phyloP scores from a whole-genome alignment of 2,329 filamentous ascomycete genomes.

The Colletotrichum sp. region DNA sequence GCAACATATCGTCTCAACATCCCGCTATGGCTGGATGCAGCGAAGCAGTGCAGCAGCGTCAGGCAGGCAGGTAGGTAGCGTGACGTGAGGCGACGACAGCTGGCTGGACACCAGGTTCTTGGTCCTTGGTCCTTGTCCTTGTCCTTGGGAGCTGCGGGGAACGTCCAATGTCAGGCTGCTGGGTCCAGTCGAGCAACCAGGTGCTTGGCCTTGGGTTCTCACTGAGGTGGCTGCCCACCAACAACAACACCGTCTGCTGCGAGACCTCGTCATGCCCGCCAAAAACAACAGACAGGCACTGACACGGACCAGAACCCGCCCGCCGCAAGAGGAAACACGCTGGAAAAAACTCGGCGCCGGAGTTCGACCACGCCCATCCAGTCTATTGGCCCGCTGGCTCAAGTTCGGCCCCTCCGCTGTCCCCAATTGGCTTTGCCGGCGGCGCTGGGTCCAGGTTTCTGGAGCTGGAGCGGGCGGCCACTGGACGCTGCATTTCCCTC shows the following conservation, averaged over 20 bases:
- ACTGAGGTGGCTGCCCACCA: neutral
- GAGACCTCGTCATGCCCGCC: neutral
- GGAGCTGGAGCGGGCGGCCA: neutral
- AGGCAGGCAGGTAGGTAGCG: neutral
- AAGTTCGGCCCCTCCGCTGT: constrained; percentile 6
- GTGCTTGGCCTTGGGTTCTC: neutral
- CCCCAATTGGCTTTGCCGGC: neutral
- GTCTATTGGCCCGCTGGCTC: neutral
- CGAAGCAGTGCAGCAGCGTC: neutral
- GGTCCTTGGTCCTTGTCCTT: neutral
- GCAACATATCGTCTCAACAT: neutral
- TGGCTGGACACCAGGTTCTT: neutral
- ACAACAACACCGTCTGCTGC: neutral
- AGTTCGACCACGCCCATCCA: neutral
- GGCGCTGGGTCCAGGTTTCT: neutral
- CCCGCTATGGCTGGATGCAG: neutral
- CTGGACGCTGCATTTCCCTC: neutral
- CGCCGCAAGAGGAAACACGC: neutral
- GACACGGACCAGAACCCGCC: neutral
- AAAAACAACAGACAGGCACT: neutral
- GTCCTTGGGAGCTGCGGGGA: neutral
- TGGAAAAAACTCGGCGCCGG: constrained; percentile 13
- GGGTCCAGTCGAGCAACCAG: neutral
- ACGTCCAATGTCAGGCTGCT: neutral
- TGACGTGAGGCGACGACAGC: neutral